Evolutionary conservation across 164 flowering plant species (phyloP).

Genomic region (Berberis vulgaris): DNA sequence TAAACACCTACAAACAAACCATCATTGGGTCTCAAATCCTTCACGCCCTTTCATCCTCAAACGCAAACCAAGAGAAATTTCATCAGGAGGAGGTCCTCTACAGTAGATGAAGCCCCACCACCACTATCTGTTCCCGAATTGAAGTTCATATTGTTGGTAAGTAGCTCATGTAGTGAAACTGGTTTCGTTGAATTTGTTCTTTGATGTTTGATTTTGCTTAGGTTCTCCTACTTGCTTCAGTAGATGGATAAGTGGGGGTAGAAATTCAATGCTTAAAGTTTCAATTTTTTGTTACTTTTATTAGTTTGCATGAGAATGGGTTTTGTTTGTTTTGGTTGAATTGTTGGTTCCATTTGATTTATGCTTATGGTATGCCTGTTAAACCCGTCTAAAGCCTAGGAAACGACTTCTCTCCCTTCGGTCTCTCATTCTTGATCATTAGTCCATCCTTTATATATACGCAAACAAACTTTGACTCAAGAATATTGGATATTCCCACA

Average conservation of each 20-base stretch:
- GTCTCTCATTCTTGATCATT: no score
- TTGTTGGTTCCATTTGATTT: no score
- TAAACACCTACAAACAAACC: background rate
- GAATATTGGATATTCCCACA: no score
- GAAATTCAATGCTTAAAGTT: no score
- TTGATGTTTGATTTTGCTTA: background rate
- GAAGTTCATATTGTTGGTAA: slow-evolving; percentile 48
- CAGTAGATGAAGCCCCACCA: slow-evolving; percentile 29
- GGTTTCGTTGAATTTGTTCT: background rate
- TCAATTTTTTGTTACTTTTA: no score
- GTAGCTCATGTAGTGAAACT: background rate
- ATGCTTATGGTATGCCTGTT: no score
- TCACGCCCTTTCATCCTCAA: background rate
- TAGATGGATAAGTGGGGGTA: background rate
- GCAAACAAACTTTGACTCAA: no score
- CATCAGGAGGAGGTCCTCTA: slow-evolving; percentile 9
- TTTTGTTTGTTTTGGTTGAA: background rate
- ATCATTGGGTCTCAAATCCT: slow-evolving; percentile 2
- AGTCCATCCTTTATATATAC: no score
- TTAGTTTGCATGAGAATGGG: background rate
- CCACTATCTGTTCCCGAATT: slow-evolving; percentile 26
- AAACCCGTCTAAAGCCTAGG: no score
- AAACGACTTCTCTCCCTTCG: no score
- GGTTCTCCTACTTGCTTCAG: background rate
- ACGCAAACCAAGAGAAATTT: slow-evolving; percentile 10